Evolutionary conservation across 495 filamentous ascomycete species (phyloP).

Genomic region (Penicillium egyptiacum): DNA sequence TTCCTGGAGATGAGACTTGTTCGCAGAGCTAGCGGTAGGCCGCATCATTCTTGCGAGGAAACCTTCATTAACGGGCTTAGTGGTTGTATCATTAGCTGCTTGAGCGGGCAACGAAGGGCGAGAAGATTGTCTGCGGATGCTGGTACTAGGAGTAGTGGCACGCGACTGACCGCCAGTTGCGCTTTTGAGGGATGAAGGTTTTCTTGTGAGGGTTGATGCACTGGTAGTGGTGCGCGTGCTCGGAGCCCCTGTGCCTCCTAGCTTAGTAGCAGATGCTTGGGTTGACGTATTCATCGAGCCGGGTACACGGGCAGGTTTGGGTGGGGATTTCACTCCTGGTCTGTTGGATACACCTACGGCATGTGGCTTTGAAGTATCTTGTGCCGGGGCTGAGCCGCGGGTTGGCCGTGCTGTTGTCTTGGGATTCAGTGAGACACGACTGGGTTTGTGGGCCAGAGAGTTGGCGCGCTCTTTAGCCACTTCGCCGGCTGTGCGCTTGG

Average conservation of each 20-base stretch:
- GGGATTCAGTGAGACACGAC: slow-evolving; percentile 35
- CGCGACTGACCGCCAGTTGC: slow-evolving; percentile 23
- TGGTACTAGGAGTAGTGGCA: slow-evolving; percentile 25
- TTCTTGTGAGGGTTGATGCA: slow-evolving; percentile 38
- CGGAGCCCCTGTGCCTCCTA: slow-evolving; percentile 39
- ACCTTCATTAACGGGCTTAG: slow-evolving; percentile 61
- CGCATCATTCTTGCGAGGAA: slow-evolving; percentile 94
- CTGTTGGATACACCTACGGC: slow-evolving; percentile 40
- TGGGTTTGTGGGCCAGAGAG: slow-evolving; percentile 33
- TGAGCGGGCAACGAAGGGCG: slow-evolving; percentile 42
- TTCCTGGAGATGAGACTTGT: slow-evolving; percentile 72
- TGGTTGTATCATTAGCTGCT: slow-evolving; percentile 31
- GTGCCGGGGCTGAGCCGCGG: slow-evolving; percentile 36
- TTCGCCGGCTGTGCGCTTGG: slow-evolving; percentile 25
- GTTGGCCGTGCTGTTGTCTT: slow-evolving; percentile 31
- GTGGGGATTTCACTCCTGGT: slow-evolving; percentile 63
- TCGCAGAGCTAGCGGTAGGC: slow-evolving; percentile 75
- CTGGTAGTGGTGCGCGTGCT: slow-evolving; percentile 47
- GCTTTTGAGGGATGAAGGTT: slow-evolving; percentile 45
- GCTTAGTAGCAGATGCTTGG: slow-evolving; percentile 59
- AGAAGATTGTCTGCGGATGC: slow-evolving; percentile 39
- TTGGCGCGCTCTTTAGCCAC: slow-evolving; percentile 34
- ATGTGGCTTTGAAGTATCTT: slow-evolving; percentile 31
- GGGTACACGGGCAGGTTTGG: slow-evolving; percentile 60
- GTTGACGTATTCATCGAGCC: slow-evolving; percentile 63